Conservation (phyloP, 192 early-diverging fungal species). For the Neocallimastix lanati region DNA sequence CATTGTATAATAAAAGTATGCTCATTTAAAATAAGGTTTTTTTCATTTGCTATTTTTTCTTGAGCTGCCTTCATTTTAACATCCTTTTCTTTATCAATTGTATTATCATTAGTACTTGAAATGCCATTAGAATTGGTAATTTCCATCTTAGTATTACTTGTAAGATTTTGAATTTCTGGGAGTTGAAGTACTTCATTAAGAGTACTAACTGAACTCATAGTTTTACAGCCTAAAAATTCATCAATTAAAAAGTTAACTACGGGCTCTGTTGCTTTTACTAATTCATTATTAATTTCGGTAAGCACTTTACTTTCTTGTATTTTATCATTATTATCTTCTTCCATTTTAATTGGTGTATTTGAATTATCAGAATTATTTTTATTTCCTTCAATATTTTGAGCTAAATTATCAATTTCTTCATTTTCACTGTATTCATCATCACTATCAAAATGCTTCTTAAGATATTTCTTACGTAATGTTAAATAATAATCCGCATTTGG, state of each 20-base stretch:
- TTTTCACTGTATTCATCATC: constrained; percentile 16
- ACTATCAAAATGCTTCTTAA: constrained; percentile 4
- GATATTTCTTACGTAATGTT: constrained; percentile 8
- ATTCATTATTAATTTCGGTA: constrained; percentile 3
- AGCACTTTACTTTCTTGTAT: constrained; percentile 3
- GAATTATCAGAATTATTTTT: not conserved
- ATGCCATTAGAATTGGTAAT: constrained; percentile 20
- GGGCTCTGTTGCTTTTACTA: constrained; percentile 11
- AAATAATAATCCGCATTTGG: not conserved
- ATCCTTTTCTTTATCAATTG: constrained; percentile 2
- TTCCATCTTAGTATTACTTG: constrained; percentile 2
- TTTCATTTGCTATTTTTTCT: not conserved
- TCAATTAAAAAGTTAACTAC: constrained; percentile 31
- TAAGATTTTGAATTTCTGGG: not conserved
- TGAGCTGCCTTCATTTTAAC: constrained; percentile 10
- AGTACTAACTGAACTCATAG: not conserved
- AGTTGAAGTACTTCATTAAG: not conserved
- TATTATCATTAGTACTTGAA: not conserved
- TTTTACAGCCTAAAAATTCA: constrained; percentile 17
- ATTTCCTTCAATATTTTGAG: not conserved
- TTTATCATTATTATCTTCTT: constrained; percentile 3
- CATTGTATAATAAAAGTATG: constrained; percentile 71
- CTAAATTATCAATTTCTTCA: not conserved
- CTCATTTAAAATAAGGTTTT: constrained; percentile 12
- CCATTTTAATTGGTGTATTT: not conserved